Base-by-base conservation (phyloP, 306 rosid genomes). In the Quercus cerris region DNA sequence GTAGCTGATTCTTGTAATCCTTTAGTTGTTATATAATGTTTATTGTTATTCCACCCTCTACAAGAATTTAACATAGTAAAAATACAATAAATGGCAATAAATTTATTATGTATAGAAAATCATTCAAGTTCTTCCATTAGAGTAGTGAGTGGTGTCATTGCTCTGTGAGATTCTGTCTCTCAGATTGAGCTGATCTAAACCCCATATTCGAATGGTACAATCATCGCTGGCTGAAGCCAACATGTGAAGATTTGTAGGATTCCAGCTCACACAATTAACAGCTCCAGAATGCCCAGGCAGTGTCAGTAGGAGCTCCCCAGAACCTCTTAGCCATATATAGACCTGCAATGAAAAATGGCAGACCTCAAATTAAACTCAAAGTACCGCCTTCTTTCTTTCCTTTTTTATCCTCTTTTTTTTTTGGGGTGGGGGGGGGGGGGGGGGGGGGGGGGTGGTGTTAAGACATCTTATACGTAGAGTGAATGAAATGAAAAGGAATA, bases 151-250 rank as follows among this genome's bases (percentile, higher is more conserved):
- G 86, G 88, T 30, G 77, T 97, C 98, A 80, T 93, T 93, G 89
- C 89, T 77, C 82, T 82, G 88, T 12, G 69, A 88, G 74, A 84
- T 87, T 70, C 75, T 91, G 83, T 69, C 81, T 78, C 89, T 90
- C 28, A 75, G 85, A 35, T 85, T 85, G 80, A 87, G 86, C 83
- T 85, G 81, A 49, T 84, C 88, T 31, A 96, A 77, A 59, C 99
- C 99, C 99, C 99, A 96, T 86, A 96, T 93, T 80, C 97, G 85
- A 74, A 96, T 93, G 27, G 97, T 96, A 23, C 93, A 88, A 81
- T 96, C 99, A 77, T 96, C 99, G 33, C 99, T 96, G 30, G 97
- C 98, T 0, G 98, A 96, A 78, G 99, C 99, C 74, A 96, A 81
- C 98, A 96, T 93, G 88, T 91, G 97, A 4, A 96, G 97, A 54